phyloP scores from a whole-genome alignment of 1,284 basidiomycete species.

The Papiliotrema laurentii region DNA sequence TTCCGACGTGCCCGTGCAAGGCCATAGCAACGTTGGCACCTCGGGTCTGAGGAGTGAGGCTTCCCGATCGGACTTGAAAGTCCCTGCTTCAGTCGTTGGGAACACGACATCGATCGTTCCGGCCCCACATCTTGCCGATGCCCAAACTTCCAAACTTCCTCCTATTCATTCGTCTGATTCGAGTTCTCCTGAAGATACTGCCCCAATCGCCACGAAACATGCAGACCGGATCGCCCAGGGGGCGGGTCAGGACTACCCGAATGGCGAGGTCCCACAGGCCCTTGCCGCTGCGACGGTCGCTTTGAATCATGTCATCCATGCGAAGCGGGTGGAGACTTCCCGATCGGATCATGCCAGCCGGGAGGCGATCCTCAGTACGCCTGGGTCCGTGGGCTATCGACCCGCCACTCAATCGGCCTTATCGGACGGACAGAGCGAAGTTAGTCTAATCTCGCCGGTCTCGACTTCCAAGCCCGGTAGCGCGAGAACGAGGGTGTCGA shows the following conservation, averaged over 20 bases:
- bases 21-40: background rate
- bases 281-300: no score
- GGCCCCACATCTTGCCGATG: no score
- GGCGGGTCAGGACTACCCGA: no score
- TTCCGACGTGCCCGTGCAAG: background rate
- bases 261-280: background rate
- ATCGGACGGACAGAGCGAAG: conserved; percentile 6
- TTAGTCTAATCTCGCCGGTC: no score
- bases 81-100: background rate
- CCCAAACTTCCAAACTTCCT: no score
- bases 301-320: background rate
- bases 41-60: background rate
- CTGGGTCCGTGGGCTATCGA: conserved; percentile 20
- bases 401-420: conserved; percentile 10
- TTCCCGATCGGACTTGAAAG: background rate
- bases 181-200: no score
- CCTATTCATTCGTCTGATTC: no score
- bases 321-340: background rate
- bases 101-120: no score
- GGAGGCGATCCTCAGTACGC: conserved; percentile 13
- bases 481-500: no score
- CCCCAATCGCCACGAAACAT: no score
- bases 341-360: conserved; percentile 11
- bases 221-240: no score
- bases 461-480: no score